Percentiles rank a stretch among this genome's conserved stretches.
Conservation (phyloP, 1,284 basidiomycete species). For the Trichosporon asahii region DNA sequence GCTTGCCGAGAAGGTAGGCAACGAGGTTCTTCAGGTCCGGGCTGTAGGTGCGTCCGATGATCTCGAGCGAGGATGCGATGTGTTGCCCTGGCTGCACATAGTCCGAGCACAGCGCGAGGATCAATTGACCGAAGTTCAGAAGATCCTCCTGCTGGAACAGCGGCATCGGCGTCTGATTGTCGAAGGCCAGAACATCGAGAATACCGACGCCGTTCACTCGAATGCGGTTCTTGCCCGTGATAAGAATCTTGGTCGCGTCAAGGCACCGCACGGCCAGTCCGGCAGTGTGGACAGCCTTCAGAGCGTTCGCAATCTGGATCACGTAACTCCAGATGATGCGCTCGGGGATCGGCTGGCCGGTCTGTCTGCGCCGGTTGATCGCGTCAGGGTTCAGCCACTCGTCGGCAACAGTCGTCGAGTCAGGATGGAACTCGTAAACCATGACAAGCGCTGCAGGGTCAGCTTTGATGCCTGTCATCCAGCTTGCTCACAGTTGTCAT, state of each 20-base stretch:
- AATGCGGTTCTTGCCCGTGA: conserved; percentile 84
- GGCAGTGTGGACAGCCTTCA: conserved; percentile 78
- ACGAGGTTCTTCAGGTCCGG: conserved; percentile 77
- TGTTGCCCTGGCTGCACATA: conserved; percentile 45
- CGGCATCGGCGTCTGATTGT: conserved; percentile 62
- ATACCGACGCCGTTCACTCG: conserved; percentile 78
- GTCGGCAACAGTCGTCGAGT: conserved; percentile 77
- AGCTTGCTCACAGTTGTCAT: conserved; percentile 72
- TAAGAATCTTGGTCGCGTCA: conserved; percentile 80
- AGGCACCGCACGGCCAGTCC: conserved; percentile 79
- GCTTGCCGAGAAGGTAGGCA: conserved; percentile 72
- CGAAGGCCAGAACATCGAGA: conserved; percentile 76
- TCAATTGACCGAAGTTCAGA: conserved; percentile 75
- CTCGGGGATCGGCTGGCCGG: conserved; percentile 62
- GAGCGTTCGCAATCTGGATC: conserved; percentile 80
- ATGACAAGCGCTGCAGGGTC: conserved; percentile 73
- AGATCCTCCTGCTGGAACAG: conserved; percentile 76
- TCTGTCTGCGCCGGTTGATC: conserved; percentile 29
- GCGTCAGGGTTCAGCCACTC: conserved; percentile 56
- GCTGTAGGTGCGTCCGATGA: conserved; percentile 70
- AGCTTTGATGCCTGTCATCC: not conserved
- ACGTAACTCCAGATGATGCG: conserved; percentile 91
- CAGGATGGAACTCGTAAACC: conserved; percentile 86
- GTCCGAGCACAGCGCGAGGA: conserved; percentile 73
- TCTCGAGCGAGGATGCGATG: conserved; percentile 72